phyloP scores from a whole-genome alignment of 108 stramenopile species.

The Tribonema minus region DNA sequence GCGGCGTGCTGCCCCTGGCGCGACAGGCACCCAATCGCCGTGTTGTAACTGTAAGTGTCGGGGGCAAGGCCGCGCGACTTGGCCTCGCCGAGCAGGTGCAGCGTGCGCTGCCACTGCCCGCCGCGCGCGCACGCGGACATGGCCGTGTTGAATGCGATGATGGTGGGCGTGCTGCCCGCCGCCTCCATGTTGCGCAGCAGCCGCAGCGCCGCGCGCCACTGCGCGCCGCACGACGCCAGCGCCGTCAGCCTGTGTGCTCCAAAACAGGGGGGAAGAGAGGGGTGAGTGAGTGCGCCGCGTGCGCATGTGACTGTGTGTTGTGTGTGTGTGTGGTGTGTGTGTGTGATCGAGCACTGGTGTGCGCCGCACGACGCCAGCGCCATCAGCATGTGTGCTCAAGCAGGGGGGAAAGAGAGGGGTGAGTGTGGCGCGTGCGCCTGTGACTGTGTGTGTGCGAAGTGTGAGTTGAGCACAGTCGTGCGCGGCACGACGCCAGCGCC shows the following conservation, averaged over 20 bases:
- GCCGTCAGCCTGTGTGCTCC: too few species aligned
- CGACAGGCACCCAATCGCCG: conserved; percentile 1
- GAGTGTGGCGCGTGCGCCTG: too few species aligned
- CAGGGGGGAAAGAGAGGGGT: too few species aligned
- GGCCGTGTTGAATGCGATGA: conserved; percentile 24
- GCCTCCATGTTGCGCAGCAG: not conserved
- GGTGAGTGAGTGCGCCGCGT: too few species aligned
- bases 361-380: not conserved
- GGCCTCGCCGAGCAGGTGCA: conserved; percentile 23
- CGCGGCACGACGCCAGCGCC: not conserved
- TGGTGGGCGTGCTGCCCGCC: not conserved
- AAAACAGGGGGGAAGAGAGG: too few species aligned
- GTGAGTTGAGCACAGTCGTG: not conserved
- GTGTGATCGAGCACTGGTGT: not conserved
- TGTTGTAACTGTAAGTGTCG: conserved; percentile 36
- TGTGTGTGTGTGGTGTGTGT: too few species aligned
- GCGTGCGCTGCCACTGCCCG: conserved; percentile 38
- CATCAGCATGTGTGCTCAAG: too few species aligned
- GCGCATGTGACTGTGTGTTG: too few species aligned
- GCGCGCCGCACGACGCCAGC: not conserved
- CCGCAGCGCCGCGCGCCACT: not conserved
- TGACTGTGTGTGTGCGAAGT: too few species aligned
- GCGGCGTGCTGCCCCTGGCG: not conserved
- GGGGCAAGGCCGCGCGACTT: conserved; percentile 1
- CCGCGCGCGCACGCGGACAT: conserved; percentile 32